Evolutionary conservation across 192 early-diverging fungal genomes (phyloP).

Genomic region (Coemansia sp.): DNA sequence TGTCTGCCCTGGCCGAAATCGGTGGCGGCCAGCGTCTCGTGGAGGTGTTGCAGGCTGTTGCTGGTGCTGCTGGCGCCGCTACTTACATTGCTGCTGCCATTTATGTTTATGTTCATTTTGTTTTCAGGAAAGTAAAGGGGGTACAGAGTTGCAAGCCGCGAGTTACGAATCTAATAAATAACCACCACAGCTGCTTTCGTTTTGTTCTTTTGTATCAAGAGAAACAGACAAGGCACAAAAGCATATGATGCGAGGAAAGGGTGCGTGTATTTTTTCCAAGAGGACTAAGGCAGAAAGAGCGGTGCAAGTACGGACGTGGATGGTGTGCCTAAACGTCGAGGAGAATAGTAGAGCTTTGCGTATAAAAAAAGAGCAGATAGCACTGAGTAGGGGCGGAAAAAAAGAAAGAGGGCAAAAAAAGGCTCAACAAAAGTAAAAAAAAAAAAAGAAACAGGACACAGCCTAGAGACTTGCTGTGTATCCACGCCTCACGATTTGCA

Average conservation of each 20-base stretch:
- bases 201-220: neutral
- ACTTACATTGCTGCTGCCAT: conserved; percentile 14
- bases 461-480: neutral
- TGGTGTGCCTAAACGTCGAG: neutral
- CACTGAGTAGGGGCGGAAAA: neutral
- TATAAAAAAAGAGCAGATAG: neutral
- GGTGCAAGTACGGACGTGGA: neutral
- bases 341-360: neutral
- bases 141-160: neutral
- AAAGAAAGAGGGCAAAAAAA: neutral
- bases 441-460: neutral
- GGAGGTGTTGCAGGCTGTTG: conserved; percentile 44
- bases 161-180: neutral
- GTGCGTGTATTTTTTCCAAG: neutral
- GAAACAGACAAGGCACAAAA: neutral
- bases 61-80: conserved; percentile 12
- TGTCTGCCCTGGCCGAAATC: conserved; percentile 31
- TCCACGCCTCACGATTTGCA: neutral
- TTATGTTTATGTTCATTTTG: conserved; percentile 34
- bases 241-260: neutral
- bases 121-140: neutral
- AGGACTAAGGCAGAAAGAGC: neutral
- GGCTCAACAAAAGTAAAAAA: neutral
- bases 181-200: neutral
- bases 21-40: conserved; percentile 34